Percentiles rank a stretch among this genome's conserved stretches.
These are phyloP conservation scores for Fusarium staphyleae DNA, from an alignment of 2,329 filamentous ascomycete species.

Conservation along the genomic window DNA sequence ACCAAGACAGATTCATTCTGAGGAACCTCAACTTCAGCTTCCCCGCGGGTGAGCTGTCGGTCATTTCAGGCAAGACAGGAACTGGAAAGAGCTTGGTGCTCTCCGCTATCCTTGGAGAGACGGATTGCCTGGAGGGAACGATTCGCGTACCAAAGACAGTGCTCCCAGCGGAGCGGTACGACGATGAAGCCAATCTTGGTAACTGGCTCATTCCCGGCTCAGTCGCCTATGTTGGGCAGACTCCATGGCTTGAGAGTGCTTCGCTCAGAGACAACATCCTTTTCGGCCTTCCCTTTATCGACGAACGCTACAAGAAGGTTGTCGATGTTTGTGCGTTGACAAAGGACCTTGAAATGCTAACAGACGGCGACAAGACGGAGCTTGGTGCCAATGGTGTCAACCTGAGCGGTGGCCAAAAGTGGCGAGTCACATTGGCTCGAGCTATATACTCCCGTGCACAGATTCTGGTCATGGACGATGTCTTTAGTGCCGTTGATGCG, in stretches of 20 bases:
- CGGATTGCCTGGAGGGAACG: conserved; percentile 69
- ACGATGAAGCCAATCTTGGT: conserved; percentile 65
- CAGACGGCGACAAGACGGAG: conserved; percentile 79
- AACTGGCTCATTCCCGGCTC: conserved; percentile 75
- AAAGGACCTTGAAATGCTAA: conserved; percentile 78
- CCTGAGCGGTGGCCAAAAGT: conserved; percentile 82
- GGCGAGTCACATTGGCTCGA: conserved; percentile 80
- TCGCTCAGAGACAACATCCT: conserved; percentile 80
- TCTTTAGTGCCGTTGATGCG: conserved; percentile 83
- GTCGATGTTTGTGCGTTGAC: conserved; percentile 75
- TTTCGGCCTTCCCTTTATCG: conserved; percentile 75
- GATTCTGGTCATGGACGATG: conserved; percentile 80
- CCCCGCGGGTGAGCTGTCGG: conserved; percentile 71
- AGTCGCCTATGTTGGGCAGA: conserved; percentile 79
- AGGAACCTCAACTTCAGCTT: conserved; percentile 71
- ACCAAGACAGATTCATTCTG: conserved; percentile 69
- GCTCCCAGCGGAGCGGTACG: conserved; percentile 61
- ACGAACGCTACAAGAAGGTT: conserved; percentile 73
- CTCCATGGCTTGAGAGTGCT: conserved; percentile 86
- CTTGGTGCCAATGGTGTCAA: conserved; percentile 88
- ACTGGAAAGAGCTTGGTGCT: conserved; percentile 80
- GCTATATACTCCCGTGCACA: conserved; percentile 81
- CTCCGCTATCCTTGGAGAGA: conserved; percentile 76
- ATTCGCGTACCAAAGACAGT: conserved; percentile 63
- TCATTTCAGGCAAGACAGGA: conserved; percentile 80